phyloP scores from a whole-genome alignment of 2,329 filamentous ascomycete genomes.

The Zopfia rhizophila region DNA sequence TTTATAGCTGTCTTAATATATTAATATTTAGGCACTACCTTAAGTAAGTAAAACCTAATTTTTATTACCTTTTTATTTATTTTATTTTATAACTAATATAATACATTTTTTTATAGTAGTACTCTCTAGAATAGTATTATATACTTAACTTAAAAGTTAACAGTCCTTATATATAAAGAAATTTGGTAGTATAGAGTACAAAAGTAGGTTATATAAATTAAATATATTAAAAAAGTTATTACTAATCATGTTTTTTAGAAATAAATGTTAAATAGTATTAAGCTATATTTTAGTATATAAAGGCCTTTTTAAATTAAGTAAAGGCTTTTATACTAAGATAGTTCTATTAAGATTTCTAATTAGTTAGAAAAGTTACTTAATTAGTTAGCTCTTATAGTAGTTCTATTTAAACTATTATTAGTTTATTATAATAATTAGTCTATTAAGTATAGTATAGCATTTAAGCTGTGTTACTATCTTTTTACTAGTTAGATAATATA shows the following conservation, averaged over 20 bases:
- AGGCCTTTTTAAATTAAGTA: slow-evolving; percentile 13
- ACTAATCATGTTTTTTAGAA: slow-evolving; percentile 12
- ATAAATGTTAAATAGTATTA: slow-evolving; percentile 6
- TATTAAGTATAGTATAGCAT: slow-evolving; percentile 10
- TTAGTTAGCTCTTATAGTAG: slow-evolving; percentile 16
- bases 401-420: slow-evolving; percentile 29
- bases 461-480: slow-evolving; percentile 20
- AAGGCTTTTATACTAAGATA: slow-evolving; percentile 19
- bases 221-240: slow-evolving; percentile 21
- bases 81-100: slow-evolving; percentile 16
- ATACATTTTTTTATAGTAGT: slow-evolving; percentile 19
- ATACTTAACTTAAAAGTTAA: slow-evolving; percentile 16
- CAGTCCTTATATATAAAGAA: slow-evolving; percentile 20
- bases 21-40: slow-evolving; percentile 23
- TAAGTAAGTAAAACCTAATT: slow-evolving; percentile 25
- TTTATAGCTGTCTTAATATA: slow-evolving; percentile 22
- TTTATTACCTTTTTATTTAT: slow-evolving; percentile 23
- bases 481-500: slow-evolving; percentile 20
- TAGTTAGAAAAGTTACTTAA: slow-evolving; percentile 22
- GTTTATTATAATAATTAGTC: slow-evolving; percentile 22
- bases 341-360: slow-evolving; percentile 16
- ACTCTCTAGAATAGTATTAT: slow-evolving; percentile 8
- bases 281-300: slow-evolving; percentile 17
- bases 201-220: slow-evolving; percentile 13
- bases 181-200: slow-evolving; percentile 6